A percentile compares a stretch with the other conserved stretches of the same genome.
phyloP scores from a whole-genome alignment of 1,284 basidiomycete species.

The Moniliophthora roreri region DNA sequence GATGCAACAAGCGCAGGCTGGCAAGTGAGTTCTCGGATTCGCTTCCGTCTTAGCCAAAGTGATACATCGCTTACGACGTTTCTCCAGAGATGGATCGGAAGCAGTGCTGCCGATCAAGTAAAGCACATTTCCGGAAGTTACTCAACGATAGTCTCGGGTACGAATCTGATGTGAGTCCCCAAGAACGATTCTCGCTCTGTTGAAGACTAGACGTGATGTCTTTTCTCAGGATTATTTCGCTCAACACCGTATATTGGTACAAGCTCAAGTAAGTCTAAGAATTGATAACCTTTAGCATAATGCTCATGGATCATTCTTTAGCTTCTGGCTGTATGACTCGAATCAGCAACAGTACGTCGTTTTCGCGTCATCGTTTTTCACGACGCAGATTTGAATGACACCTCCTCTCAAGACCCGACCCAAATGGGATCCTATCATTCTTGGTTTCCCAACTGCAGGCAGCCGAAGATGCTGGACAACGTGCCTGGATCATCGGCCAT shows the following conservation, averaged over 20 bases:
- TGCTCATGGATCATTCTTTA: conserved; percentile 17
- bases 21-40: conserved; percentile 32
- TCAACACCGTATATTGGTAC: conserved; percentile 62
- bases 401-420: conserved; percentile 29
- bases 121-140: conserved; percentile 50
- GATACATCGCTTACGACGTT: neutral
- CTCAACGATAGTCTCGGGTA: conserved; percentile 39
- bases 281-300: neutral
- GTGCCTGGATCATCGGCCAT: conserved; percentile 54
- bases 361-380: neutral
- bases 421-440: conserved; percentile 41
- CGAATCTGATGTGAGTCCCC: conserved; percentile 39
- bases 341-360: conserved; percentile 37
- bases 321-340: conserved; percentile 55
- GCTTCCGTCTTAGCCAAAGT: neutral
- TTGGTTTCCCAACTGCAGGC: conserved; percentile 49
- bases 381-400: neutral
- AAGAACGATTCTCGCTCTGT: neutral
- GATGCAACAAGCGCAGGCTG: conserved; percentile 47
- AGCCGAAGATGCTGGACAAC: conserved; percentile 52
- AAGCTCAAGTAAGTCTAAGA: conserved; percentile 42
- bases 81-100: conserved; percentile 38
- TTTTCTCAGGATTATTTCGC: conserved; percentile 41
- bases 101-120: conserved; percentile 36
- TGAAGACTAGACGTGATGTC: neutral